Percentiles rank a stretch among this genome's conserved stretches.
Conservation (phyloP, 768 basidiomycete genomes). For the Suillus spraguei region DNA sequence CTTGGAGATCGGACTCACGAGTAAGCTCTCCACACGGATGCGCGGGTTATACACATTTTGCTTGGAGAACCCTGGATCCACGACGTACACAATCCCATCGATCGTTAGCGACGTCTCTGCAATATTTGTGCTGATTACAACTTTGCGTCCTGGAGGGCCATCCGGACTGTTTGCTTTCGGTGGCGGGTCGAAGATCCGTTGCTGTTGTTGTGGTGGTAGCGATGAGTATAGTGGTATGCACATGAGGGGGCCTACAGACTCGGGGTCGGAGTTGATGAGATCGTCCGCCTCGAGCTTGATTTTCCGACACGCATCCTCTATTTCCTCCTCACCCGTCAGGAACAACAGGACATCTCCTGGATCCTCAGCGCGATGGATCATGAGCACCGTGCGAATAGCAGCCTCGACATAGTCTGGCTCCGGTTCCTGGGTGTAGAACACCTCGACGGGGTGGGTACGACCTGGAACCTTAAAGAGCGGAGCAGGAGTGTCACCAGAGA, state of each 20-base stretch:
- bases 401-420: conserved; percentile 98
- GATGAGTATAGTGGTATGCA: conserved; percentile 97
- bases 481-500: conserved; percentile 46
- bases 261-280: conserved; percentile 67
- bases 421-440: conserved; percentile 92
- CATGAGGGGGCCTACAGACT: conserved; percentile 79
- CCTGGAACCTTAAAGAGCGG: conserved; percentile 92
- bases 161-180: conserved; percentile 61
- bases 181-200: conserved; percentile 92
- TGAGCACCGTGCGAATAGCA: conserved; percentile 93
- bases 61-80: conserved; percentile 97
- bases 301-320: conserved; percentile 94
- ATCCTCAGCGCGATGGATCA: conserved; percentile 97
- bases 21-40: conserved; percentile 91
- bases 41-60: conserved; percentile 99
- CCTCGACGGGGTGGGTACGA: conserved; percentile 93
- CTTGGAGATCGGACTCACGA: conserved; percentile 97
- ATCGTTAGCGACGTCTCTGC: conserved; percentile 98
- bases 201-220: conserved; percentile 92
- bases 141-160: conserved; percentile 88
- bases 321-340: conserved; percentile 98
- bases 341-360: conserved; percentile 93
- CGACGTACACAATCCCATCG: conserved; percentile 98
- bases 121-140: conserved; percentile 95
- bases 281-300: conserved; percentile 93